Evolutionary conservation across 1,284 basidiomycete genomes (phyloP).

Genomic region (Austroboletus novae-zelandiae): DNA sequence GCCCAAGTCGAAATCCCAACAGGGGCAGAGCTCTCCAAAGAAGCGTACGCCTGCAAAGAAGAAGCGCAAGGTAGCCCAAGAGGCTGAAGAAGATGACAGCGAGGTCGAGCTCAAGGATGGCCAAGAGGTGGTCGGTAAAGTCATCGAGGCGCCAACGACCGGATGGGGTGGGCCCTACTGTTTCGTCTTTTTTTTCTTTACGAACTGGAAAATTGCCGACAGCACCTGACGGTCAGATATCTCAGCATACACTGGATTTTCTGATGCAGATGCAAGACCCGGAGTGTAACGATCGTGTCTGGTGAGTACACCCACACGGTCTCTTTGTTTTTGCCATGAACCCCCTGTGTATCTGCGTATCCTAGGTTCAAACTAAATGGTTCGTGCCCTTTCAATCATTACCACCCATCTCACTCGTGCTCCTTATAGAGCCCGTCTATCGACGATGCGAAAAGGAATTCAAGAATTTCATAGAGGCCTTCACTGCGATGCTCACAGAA

Average conservation of each 20-base stretch:
- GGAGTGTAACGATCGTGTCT: conserved; percentile 82
- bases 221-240: conserved; percentile 87
- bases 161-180: conserved; percentile 62
- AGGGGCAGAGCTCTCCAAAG: conserved; percentile 1
- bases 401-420: not conserved
- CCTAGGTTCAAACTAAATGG: conserved; percentile 76
- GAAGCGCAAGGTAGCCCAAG: conserved; percentile 21
- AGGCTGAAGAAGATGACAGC: conserved; percentile 34
- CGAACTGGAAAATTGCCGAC: conserved; percentile 1
- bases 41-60: conserved; percentile 18
- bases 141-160: conserved; percentile 74
- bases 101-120: conserved; percentile 59
- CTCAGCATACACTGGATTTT: conserved; percentile 81
- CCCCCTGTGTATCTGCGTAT: not conserved
- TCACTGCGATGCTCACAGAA: conserved; percentile 65
- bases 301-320: conserved; percentile 43
- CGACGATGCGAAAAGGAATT: conserved; percentile 84
- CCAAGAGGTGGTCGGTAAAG: conserved; percentile 64
- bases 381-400: conserved; percentile 22
- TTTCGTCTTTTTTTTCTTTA: not conserved
- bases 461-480: conserved; percentile 75
- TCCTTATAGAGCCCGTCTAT: conserved; percentile 69
- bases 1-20: conserved; percentile 9
- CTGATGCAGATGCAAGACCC: conserved; percentile 69
- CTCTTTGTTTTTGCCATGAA: not conserved